Conservation (phyloP, 768 basidiomycete species). For the Sporobolomyces roseus region DNA sequence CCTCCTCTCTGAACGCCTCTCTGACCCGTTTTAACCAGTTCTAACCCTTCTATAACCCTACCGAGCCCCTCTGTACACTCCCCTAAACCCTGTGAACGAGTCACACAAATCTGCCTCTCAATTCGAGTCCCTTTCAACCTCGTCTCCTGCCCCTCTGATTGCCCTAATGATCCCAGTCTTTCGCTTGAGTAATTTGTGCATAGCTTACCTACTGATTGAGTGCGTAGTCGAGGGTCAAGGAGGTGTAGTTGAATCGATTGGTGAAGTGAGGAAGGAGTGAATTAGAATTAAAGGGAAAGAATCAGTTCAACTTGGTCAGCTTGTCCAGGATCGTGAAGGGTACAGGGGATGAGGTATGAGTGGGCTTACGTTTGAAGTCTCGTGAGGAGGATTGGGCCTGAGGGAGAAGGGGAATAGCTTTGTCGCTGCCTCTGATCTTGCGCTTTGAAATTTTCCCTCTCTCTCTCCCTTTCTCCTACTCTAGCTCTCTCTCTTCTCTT, state of each 20-base stretch:
- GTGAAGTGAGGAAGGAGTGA: conserved; percentile 1
- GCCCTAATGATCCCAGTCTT: not conserved
- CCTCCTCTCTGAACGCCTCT: not conserved
- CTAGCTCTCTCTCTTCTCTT: not conserved
- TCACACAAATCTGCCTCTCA: not conserved
- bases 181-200: not conserved
- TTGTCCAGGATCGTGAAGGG: too few species aligned
- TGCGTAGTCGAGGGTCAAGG: too few species aligned
- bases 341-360: not conserved
- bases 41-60: not conserved
- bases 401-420: not conserved
- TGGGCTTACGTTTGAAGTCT: conserved; percentile 15
- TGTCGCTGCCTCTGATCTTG: not conserved
- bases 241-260: not conserved
- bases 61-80: not conserved
- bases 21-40: not conserved
- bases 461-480: not conserved
- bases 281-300: not conserved
- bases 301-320: not conserved
- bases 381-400: conserved; percentile 9
- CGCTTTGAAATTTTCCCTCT: not conserved
- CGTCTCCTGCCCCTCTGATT: not conserved
- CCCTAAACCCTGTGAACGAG: not conserved
- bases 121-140: not conserved
- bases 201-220: conserved; percentile 15